Evolutionary conservation across 192 early-diverging fungal species (phyloP).

Genomic region (Radiomyces spectabilis): DNA sequence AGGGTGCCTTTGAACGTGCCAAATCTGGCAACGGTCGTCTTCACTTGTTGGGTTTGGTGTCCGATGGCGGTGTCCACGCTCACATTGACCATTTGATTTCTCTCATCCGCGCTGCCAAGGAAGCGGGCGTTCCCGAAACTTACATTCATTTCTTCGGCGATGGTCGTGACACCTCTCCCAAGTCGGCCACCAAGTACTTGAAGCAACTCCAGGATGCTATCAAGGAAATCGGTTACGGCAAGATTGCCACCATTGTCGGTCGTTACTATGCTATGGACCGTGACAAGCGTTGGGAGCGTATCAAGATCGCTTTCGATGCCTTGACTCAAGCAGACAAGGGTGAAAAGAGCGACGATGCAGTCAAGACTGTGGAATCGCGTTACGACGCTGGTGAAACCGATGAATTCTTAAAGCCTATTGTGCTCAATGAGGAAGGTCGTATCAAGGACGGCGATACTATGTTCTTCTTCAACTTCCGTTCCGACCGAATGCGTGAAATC

Average conservation of each 20-base stretch:
- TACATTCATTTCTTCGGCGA: slow-evolving; percentile 97
- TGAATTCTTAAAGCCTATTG: slow-evolving; percentile 99
- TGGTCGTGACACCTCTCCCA: slow-evolving; percentile 94
- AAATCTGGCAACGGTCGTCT: slow-evolving; percentile 81
- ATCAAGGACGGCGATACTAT: slow-evolving; percentile 83
- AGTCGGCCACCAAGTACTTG: slow-evolving; percentile 78
- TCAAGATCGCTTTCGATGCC: slow-evolving; percentile 91
- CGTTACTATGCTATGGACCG: slow-evolving; percentile 99
- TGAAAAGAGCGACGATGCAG: slow-evolving; percentile 57
- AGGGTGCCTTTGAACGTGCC: slow-evolving; percentile 77
- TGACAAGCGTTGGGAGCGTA: slow-evolving; percentile 99
- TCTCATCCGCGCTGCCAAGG: slow-evolving; percentile 80
- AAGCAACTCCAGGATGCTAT: slow-evolving; percentile 59
- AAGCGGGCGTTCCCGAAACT: slow-evolving; percentile 71
- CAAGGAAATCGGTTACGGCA: slow-evolving; percentile 68
- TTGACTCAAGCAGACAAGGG: slow-evolving; percentile 73
- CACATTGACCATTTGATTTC: slow-evolving; percentile 88
- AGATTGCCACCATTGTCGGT: slow-evolving; percentile 87
- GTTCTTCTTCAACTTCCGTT: slow-evolving; percentile 98
- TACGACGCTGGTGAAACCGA: slow-evolving; percentile 92
- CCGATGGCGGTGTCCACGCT: slow-evolving; percentile 98
- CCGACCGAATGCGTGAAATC: slow-evolving; percentile 97
- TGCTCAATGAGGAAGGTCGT: slow-evolving; percentile 68
- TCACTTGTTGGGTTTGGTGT: slow-evolving; percentile 90
- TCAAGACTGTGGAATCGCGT: slow-evolving; percentile 76